These are phyloP conservation scores for Phylloporus sp. DNA, from an alignment of 768 basidiomycete species.

Conservation along the genomic window DNA sequence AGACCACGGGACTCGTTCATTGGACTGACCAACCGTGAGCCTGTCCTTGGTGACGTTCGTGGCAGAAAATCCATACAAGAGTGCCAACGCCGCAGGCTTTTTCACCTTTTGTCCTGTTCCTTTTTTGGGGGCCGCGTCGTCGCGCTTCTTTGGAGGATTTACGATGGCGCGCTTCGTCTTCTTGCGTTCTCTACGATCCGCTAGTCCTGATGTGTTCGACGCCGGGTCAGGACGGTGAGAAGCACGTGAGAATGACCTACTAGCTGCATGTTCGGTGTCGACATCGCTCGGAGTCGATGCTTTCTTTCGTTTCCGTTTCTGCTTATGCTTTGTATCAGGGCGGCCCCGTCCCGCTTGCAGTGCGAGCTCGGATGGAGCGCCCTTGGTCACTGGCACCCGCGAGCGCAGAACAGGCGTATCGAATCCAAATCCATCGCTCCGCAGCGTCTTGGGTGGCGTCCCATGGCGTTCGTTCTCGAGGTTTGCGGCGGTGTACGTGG, in stretches of 20 bases:
- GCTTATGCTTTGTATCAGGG: constrained; percentile 16
- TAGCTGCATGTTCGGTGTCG: constrained; percentile 35
- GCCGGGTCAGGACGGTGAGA: background rate
- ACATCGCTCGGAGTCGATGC: constrained; percentile 12
- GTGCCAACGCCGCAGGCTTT: constrained; percentile 28
- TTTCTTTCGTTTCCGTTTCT: constrained; percentile 24
- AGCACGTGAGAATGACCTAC: constrained; percentile 24
- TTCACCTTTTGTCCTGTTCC: constrained; percentile 20
- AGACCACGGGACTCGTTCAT: background rate
- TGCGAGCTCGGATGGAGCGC: constrained; percentile 1
- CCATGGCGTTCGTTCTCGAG: constrained; percentile 9
- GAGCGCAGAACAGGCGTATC: constrained; percentile 54
- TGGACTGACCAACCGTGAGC: constrained; percentile 29
- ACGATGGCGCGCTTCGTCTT: constrained; percentile 54
- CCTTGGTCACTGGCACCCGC: constrained; percentile 29
- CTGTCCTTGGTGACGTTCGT: constrained; percentile 34
- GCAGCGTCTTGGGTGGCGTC: constrained; percentile 11
- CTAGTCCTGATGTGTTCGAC: constrained; percentile 43
- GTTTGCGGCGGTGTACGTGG: constrained; percentile 41
- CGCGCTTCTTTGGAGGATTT: constrained; percentile 18
- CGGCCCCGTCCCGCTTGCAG: background rate
- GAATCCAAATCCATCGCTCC: constrained; percentile 35
- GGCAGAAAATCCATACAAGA: constrained; percentile 35
- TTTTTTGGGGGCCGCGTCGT: constrained; percentile 4
- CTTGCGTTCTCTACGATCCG: constrained; percentile 62